Base-by-base conservation (phyloP, 106 monocot genomes). In the Iris macrosiphon region DNA sequence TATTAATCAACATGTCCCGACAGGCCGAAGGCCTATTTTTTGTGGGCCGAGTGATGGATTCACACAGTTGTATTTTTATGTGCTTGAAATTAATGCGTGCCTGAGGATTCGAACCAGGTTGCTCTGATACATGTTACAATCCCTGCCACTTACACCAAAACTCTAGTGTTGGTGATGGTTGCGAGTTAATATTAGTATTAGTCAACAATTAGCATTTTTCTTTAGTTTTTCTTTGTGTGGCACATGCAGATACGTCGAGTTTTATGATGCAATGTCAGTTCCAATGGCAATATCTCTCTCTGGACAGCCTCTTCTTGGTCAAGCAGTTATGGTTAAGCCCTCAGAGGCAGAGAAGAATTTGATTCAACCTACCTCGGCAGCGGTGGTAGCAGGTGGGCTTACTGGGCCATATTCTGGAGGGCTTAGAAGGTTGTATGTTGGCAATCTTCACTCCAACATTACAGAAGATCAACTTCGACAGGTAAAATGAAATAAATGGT, bases 221-320 rank as follows among this genome's bases (percentile, higher is more conserved):
- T n/a, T n/a, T 72, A 33, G n/a, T n/a, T n/a, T n/a, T n/a, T n/a
- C n/a, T n/a, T n/a, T n/a, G n/a, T n/a, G n/a, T n/a, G n/a, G n/a
- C n/a, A n/a, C n/a, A n/a, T n/a, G n/a, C 79, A 95, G 95, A 75
- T 89, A 89, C 62, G 83, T 95, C 59, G 95, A 95, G 60, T 95
- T 95, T 49, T 89, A 89, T 63, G 88, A 95, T 68, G 89, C 65
- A 27, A 89, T 95, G 95, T 89, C 95, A 13, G 89, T 95, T 43
- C 95, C 95, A 27, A 89, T 95, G 89, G 95, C 95, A 61, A 95
- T 95, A 34, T 89, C 95, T 61, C 79, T 95, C 4, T 79, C 79
- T 56, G 95, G 95, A 1, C 85, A 95, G 66, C 64, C 55, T 8
- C 89, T 95, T 52, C 76, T 74, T 51, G 85, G 95, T 25, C 89